phyloP scores from a whole-genome alignment of 169 alveolate genomes.

The Plasmodium ovale region DNA sequence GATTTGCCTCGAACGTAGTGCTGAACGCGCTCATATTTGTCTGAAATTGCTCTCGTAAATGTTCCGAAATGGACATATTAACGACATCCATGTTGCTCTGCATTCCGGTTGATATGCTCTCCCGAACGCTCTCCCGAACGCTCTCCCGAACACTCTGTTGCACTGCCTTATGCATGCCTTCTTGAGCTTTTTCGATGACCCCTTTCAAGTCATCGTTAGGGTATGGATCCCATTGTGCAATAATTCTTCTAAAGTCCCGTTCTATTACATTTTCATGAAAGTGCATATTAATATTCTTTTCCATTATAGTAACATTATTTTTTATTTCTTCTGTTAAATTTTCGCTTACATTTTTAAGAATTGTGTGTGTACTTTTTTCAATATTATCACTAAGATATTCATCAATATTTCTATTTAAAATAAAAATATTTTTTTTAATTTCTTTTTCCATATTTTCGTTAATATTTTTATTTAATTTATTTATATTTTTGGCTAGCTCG shows the following conservation, averaged over 20 bases:
- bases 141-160: no score
- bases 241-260: background rate
- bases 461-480: slow-evolving; percentile 10
- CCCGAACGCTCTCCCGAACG: no score
- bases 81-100: no score
- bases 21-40: no score
- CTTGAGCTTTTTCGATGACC: background rate
- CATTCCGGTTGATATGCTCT: no score
- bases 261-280: background rate
- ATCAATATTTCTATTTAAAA: slow-evolving; percentile 46
- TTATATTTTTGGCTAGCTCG: slow-evolving; percentile 18
- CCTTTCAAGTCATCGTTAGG: background rate
- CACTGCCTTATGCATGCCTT: no score
- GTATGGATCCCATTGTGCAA: background rate
- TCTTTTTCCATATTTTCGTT: slow-evolving; percentile 45
- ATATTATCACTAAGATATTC: slow-evolving; percentile 40
- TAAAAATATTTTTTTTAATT: slow-evolving; percentile 21
- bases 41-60: no score
- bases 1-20: background rate
- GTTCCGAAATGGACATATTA: no score
- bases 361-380: slow-evolving; percentile 4
- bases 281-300: slow-evolving; percentile 9
- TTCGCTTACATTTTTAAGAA: background rate
- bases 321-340: slow-evolving; percentile 17
- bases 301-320: background rate